Conservation (phyloP, 441 rosid species). For the Aquilaria agallochum region DNA sequence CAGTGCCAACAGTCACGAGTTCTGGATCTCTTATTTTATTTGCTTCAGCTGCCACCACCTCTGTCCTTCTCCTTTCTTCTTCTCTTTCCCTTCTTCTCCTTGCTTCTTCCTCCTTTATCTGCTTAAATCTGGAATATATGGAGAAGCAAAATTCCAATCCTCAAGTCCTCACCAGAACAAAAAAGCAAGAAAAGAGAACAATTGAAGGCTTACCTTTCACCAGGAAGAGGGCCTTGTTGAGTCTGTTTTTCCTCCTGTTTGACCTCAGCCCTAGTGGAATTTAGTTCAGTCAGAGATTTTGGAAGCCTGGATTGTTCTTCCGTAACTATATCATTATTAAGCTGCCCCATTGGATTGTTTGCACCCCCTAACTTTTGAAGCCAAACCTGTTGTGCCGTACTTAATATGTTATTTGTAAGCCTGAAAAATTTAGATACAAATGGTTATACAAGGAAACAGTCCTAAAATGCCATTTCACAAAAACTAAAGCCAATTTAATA, state of each 20-base stretch:
- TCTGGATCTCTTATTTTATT: conserved; percentile 22
- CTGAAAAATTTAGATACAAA: conserved; percentile 33
- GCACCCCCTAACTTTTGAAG: conserved; percentile 93
- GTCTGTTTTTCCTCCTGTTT: conserved; percentile 34
- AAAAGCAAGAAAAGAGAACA: background rate
- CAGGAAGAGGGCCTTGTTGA: conserved; percentile 59
- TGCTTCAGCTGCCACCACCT: conserved; percentile 34
- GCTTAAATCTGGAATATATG: conserved; percentile 56
- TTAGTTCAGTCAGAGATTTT: conserved; percentile 36
- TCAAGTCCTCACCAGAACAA: conserved; percentile 7
- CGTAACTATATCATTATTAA: conserved; percentile 34
- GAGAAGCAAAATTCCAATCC: conserved; percentile 13
- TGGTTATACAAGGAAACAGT: conserved; percentile 7
- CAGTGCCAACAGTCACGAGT: conserved; percentile 10
- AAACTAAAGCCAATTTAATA: conserved; percentile 1
- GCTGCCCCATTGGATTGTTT: conserved; percentile 39
- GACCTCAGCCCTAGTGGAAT: conserved; percentile 23
- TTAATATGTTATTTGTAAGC: conserved; percentile 89
- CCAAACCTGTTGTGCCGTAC: conserved; percentile 92
- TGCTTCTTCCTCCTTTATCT: conserved; percentile 79
- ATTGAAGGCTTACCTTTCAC: conserved; percentile 57
- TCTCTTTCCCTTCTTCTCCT: conserved; percentile 60
- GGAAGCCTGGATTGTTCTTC: conserved; percentile 38
- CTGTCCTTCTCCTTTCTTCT: conserved; percentile 51
- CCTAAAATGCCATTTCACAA: conserved; percentile 9